Conservation (phyloP, 129 eudicot genomes). For the Artemisia tridentata region DNA sequence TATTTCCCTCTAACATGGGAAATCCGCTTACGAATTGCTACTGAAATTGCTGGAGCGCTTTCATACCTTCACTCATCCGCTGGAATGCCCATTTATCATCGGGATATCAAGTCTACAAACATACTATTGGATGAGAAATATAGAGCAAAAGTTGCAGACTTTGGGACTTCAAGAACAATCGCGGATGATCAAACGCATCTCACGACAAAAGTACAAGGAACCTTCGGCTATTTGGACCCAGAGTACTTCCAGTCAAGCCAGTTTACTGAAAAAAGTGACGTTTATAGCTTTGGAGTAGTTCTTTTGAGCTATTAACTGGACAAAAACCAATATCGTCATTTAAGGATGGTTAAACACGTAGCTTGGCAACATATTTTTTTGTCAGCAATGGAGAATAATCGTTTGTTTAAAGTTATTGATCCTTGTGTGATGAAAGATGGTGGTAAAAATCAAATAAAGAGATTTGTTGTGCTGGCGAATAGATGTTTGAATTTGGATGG, state of each 20-base stretch:
- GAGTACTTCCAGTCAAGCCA: constrained; percentile 2
- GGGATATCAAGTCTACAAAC: constrained; percentile 9
- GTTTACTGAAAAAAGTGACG: not conserved
- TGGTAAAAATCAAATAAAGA: constrained; percentile 17
- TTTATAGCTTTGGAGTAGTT: constrained; percentile 36
- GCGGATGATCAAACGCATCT: constrained; percentile 29
- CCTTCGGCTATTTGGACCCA: constrained; percentile 33
- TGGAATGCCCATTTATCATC: no score
- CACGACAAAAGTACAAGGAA: constrained; percentile 28
- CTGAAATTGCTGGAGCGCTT: not conserved
- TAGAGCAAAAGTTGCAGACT: constrained; percentile 35
- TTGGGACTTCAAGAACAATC: constrained; percentile 34
- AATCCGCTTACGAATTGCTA: no score
- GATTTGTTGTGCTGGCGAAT: constrained; percentile 25
- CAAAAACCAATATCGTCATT: constrained; percentile 14
- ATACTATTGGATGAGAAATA: not conserved
- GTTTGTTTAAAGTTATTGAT: constrained; percentile 22
- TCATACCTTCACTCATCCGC: constrained; percentile 7
- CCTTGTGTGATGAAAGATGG: constrained; percentile 13
- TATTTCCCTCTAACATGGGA: no score
- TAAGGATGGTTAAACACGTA: constrained; percentile 12
- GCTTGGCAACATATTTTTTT: constrained; percentile 25
- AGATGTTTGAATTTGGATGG: constrained; percentile 31
- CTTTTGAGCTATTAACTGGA: constrained; percentile 34
- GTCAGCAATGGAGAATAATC: constrained; percentile 23